Conservation (phyloP, 345 rosid genomes). For the Sapria himalayana region DNA sequence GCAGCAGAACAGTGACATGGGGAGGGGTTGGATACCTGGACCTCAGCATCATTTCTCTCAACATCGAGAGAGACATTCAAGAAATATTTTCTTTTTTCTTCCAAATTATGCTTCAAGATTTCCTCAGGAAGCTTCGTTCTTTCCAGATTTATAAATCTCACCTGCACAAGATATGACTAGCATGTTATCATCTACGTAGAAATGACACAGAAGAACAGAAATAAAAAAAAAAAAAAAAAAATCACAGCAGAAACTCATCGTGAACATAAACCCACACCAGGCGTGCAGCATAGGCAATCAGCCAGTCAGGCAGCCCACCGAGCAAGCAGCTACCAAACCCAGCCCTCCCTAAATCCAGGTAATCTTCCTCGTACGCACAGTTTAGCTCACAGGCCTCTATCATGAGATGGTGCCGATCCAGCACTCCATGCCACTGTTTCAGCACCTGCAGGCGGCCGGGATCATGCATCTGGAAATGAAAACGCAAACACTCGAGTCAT, state of each 20-base stretch:
- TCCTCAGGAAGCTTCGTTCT: conserved; percentile 92
- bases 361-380: conserved; percentile 86
- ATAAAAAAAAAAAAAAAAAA: background rate
- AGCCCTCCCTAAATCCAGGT: conserved; percentile 90
- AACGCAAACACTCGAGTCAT: too few species aligned
- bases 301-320: conserved; percentile 94
- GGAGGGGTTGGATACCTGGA: conserved; percentile 42
- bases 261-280: conserved; percentile 30
- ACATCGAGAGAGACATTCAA: conserved; percentile 55
- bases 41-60: conserved; percentile 97
- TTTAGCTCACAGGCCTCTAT: conserved; percentile 69
- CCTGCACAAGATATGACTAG: conserved; percentile 36
- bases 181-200: too few species aligned
- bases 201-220: background rate
- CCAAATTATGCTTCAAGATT: conserved; percentile 75
- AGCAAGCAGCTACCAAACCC: conserved; percentile 96
- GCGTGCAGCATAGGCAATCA: conserved; percentile 87
- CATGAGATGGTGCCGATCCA: conserved; percentile 75
- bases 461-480: too few species aligned
- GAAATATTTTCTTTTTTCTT: conserved; percentile 77
- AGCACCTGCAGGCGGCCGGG: too few species aligned
- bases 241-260: conserved; percentile 4
- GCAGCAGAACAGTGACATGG: background rate
- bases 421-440: conserved; percentile 76
- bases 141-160: conserved; percentile 85